A percentile compares a stretch with the other conserved stretches of the same genome.
phyloP scores from a whole-genome alignment of 2,329 filamentous ascomycete species.

The Colletotrichum higginsianum region DNA sequence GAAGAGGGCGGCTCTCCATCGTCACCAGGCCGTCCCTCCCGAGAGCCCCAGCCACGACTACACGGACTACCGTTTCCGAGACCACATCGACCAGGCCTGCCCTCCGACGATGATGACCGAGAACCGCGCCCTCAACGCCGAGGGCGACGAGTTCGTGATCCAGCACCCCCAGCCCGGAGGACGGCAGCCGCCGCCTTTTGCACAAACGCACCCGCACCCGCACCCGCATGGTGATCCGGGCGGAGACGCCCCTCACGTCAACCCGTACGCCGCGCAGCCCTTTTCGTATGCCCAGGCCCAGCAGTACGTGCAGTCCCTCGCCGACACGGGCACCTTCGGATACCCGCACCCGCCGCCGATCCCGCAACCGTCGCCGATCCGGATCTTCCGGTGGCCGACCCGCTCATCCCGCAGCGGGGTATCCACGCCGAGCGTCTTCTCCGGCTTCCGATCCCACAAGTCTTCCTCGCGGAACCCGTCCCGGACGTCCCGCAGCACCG shows the following conservation, averaged over 20 bases:
- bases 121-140: neutral
- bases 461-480: constrained; percentile 7
- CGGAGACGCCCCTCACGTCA: neutral
- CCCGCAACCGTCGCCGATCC: constrained; percentile 33
- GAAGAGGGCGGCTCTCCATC: constrained; percentile 2
- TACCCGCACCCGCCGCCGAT: constrained; percentile 20
- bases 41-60: constrained; percentile 15
- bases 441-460: constrained; percentile 8
- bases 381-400: constrained; percentile 41
- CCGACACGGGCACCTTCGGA: constrained; percentile 18
- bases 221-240: neutral
- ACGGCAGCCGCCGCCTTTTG: neutral
- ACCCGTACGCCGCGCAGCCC: constrained; percentile 18
- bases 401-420: constrained; percentile 29
- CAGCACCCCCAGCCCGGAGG: constrained; percentile 9
- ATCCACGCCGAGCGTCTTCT: constrained; percentile 15
- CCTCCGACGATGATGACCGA: constrained; percentile 3
- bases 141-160: neutral
- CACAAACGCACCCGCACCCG: neutral
- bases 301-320: constrained; percentile 35
- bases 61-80: constrained; percentile 3
- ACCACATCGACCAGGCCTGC: neutral
- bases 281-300: constrained; percentile 40
- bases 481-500: constrained; percentile 29
- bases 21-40: constrained; percentile 17